Evolutionary conservation across 148 eudicot species (phyloP), one percentile per base, ranked within the genome.

Genomic region (Silene conica): DNA sequence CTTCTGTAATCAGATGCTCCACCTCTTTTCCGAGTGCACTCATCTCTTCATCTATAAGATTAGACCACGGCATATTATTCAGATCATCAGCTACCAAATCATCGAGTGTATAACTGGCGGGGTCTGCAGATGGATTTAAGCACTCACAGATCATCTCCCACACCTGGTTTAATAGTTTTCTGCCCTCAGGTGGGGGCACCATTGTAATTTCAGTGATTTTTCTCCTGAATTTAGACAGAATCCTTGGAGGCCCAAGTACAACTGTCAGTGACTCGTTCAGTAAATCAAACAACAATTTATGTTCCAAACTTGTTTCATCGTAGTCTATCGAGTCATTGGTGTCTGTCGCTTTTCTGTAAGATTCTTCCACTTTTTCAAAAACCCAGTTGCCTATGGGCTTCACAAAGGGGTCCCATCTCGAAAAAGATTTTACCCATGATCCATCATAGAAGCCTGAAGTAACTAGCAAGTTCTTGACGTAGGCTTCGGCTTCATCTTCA

Each of bases 401-500:
- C 71, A 85, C 86, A 16, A 81, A 76, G n/a, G 92, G 87, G 68
- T 91, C 93, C 93, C 92, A 86, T 78, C 87, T 88, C 6, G 88
- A 83, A 56, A 84, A 81, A 8, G 87, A 84, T 61, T 67, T 76
- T 3, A 75, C 87, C 57, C 82, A 81, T 71, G 90, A 82, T 50
- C 86, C 87, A 69, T 87, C 78, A 34, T 88, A 90, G 55, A 92
- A 77, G 64, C 96, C 97, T 41, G 98, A 85, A 70, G 86, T 86
- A 67, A 90, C 82, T 19, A 95, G 89, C 73, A 95, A 73, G 72
- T 95, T 89, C 75, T 89, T 85, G 63, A 92, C 72, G 72, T 87
- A 95, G 73, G 88, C 85, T 74, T 90, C 89, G 8, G 89, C 81
- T 78, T 92, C 86, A 60, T 92, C 87, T 76, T 95, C 97, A 60